Base-by-base conservation (phyloP, 2,329 filamentous ascomycete species). In the Colletotrichum cereale region DNA sequence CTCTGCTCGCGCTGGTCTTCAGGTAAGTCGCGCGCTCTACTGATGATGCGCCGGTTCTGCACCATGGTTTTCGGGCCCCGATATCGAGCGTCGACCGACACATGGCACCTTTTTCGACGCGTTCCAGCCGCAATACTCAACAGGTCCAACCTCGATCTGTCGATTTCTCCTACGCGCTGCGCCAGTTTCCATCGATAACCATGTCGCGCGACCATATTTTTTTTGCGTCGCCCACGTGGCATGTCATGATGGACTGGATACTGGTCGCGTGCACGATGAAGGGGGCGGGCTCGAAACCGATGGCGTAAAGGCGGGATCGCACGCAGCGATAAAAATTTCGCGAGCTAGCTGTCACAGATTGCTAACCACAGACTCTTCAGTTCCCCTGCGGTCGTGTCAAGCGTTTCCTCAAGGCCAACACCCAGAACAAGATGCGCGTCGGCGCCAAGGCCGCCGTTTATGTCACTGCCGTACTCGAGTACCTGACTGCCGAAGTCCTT, bases 301-400 rank as follows among this genome's bases (percentile, higher is more conserved):
- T 36, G 58, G 36, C 65, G 68, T 65, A 71, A 68, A 52, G 36
- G 21, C 16, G 26, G 58, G 21, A 42, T 62, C 52, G 65, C 65
- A 64, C 61, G n/a, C 50, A 34, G 38, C 65, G 21, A 60, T 63
- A 36, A 52, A 71, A 66, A 61, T 48, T 50, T 66, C 18, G 42
- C 29, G n/a, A 2, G 29, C 38, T 31, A 52, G 53, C 5, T 36
- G 53, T 62, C 21, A 38, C 58, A 60, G 24, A 38, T 26, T 60
- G 44, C 68, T 71, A 47, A 71, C 53, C 16, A 55, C 34, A 12
- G 5, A 40, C 29, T 40, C 31, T 68, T 71, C 81, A 99, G 96
- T 99, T 99, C 84, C 96, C 96, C 73, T 99, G 96, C 83, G 96
- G 96, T 86, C 96, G 96, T 92, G 96, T 99, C 85, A 99, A 99